Conservation (phyloP, 345 rosid genomes). For the Iberis pinnata region DNA sequence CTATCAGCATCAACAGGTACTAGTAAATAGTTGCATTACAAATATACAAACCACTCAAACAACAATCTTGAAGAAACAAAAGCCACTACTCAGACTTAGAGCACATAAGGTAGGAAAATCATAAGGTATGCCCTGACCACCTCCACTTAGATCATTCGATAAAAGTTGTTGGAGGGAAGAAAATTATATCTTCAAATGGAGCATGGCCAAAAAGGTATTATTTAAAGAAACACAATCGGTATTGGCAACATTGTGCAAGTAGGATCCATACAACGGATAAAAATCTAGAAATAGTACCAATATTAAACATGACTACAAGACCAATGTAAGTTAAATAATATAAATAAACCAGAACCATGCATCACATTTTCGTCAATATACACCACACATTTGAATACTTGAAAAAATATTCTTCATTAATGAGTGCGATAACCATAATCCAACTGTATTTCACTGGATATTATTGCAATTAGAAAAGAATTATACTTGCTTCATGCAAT, state of each 20-base stretch:
- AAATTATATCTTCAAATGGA: conserved; percentile 9
- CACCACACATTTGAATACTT: conserved; percentile 12
- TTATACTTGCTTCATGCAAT: conserved; percentile 2
- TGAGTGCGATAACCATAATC: conserved; percentile 8
- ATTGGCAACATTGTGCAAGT: conserved; percentile 6
- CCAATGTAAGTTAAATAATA: conserved; percentile 3
- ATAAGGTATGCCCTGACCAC: conserved; percentile 13
- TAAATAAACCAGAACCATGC: conserved; percentile 1
- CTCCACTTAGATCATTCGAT: conserved; percentile 22
- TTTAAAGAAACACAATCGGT: not conserved
- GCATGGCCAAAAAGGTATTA: not conserved
- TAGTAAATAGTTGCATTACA: conserved; percentile 14
- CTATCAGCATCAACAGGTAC: conserved; percentile 19
- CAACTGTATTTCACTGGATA: not conserved
- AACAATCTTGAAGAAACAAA: conserved; percentile 8
- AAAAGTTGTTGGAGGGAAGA: conserved; percentile 17
- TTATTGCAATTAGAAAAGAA: conserved; percentile 1
- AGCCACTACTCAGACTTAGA: conserved; percentile 6
- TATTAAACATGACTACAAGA: not conserved
- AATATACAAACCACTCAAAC: conserved; percentile 11
- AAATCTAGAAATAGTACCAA: not conserved
- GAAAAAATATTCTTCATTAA: conserved; percentile 7
- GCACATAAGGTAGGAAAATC: conserved; percentile 4
- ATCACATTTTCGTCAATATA: conserved; percentile 9
- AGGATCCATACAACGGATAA: conserved; percentile 1